Evolutionary conservation across 1,139 yeast genomes (phyloP).

Genomic region (Hansenula sp.): DNA sequence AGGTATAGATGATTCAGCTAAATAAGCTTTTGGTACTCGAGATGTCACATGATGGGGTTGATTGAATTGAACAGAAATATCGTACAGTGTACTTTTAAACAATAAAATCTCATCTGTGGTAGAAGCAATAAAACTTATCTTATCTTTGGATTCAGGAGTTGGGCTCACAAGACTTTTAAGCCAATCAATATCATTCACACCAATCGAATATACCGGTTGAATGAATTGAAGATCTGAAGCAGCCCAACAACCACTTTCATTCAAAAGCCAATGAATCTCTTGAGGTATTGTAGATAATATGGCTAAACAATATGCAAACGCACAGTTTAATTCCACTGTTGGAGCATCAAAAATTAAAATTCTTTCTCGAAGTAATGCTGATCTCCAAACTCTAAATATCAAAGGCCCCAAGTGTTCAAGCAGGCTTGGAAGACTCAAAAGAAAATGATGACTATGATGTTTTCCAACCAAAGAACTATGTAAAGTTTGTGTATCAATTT

Average conservation of each 20-base stretch:
- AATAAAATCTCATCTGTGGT: conserved; percentile 70
- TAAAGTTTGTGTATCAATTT: not conserved
- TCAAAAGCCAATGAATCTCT: conserved; percentile 23
- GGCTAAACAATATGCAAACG: conserved; percentile 44
- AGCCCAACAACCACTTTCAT: conserved; percentile 20
- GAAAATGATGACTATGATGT: conserved; percentile 38
- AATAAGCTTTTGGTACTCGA: conserved; percentile 21
- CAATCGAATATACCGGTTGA: conserved; percentile 60
- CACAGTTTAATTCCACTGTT: conserved; percentile 38
- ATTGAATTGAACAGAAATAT: conserved; percentile 38
- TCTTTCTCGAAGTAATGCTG: conserved; percentile 57
- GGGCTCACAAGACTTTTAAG: conserved; percentile 14
- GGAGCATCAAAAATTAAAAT: conserved; percentile 50
- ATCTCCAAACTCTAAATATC: conserved; percentile 66
- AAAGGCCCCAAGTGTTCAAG: conserved; percentile 65
- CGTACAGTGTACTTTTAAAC: conserved; percentile 53
- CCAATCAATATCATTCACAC: conserved; percentile 51
- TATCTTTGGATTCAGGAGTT: conserved; percentile 7
- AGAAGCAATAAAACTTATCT: conserved; percentile 50
- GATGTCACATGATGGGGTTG: conserved; percentile 21
- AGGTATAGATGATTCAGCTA: conserved; percentile 15
- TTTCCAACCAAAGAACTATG: not conserved
- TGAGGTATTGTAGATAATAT: conserved; percentile 44
- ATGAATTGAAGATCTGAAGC: conserved; percentile 28
- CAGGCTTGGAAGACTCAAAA: conserved; percentile 42